These are phyloP conservation scores for Raffaelea ambrosiae DNA, from an alignment of 2,329 filamentous ascomycete species.

Conservation along the genomic window DNA sequence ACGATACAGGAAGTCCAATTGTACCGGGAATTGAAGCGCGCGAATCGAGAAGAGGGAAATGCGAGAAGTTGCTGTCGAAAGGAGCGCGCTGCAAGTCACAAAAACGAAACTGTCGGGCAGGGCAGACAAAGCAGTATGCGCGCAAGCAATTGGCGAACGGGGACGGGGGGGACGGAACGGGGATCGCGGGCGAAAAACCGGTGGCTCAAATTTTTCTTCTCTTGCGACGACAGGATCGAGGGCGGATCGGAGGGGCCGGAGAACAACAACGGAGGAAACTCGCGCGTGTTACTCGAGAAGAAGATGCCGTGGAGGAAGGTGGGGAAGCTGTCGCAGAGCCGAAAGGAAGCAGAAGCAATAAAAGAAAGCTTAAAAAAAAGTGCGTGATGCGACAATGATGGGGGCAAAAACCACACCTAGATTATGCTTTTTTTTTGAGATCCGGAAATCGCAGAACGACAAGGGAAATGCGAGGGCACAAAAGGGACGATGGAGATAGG, in stretches of 20 bases:
- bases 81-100: background rate
- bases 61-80: background rate
- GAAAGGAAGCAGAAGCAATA: background rate
- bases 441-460: conserved; percentile 7
- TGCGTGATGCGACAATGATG: conserved; percentile 6
- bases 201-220: background rate
- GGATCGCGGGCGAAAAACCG: background rate
- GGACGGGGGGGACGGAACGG: background rate
- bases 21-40: background rate
- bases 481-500: conserved; percentile 3
- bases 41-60: too few species aligned
- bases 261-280: too few species aligned
- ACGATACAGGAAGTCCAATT: background rate
- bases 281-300: too few species aligned
- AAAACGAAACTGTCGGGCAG: background rate
- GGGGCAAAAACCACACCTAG: conserved; percentile 3
- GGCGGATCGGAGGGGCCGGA: background rate
- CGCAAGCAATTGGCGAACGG: background rate
- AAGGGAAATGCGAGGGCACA: background rate
- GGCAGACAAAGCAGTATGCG: background rate
- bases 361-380: conserved; percentile 1
- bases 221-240: background rate
- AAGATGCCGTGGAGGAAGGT: background rate
- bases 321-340: background rate
- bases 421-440: conserved; percentile 2